Base-by-base conservation (phyloP, 2,329 filamentous ascomycete genomes). In the Cladophialophora yegresii region DNA sequence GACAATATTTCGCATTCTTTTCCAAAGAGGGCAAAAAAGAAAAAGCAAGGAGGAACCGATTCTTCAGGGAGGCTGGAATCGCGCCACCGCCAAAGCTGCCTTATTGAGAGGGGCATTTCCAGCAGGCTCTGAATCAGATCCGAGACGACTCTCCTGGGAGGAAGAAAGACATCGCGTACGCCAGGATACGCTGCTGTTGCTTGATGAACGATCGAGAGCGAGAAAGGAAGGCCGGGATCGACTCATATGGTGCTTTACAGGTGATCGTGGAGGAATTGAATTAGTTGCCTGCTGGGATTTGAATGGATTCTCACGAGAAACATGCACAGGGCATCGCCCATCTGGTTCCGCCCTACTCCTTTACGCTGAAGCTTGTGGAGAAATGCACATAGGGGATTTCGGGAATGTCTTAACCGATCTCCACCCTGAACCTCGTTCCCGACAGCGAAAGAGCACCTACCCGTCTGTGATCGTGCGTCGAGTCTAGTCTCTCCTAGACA, bases 41-140 rank as follows among this genome's bases (percentile, higher is more conserved):
- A 22, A 33, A 20, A 33, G 55, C 33, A 40, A 13, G 43, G 12
- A 7, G 20, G 13, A 13, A 9, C 10, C 50, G 13, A 22, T 55
- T 55, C 28, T 61, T 54, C 36, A n/a, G 26, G 26, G 50, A 55
- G n/a, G 40, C 51, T 5, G 36, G 33, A 36, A 54, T 55, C 22
- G 30, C 50, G 3, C 26, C 58, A 22, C 51, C 50, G 16, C 51
- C 33, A 22, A 54, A 26, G 30, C 9, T 32, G 23, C 58, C 13
- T 5, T 36, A 55, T 8, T 36, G 28, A 28, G 8, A 26, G 43
- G 5, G 10, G 9, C 40, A 54, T 16, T n/a, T 23, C 57, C 57
- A 22, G 23, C n/a, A 26, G 36, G 7, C 13, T 58, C 40, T 50
- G 22, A 4, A 50, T 23, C 22, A 2, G 36, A 43, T 7, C 5